Percentiles rank a stretch among this genome's conserved stretches.
Evolutionary conservation across 2,329 filamentous ascomycete species (phyloP).

Genomic region (Ascochyta fabae): DNA sequence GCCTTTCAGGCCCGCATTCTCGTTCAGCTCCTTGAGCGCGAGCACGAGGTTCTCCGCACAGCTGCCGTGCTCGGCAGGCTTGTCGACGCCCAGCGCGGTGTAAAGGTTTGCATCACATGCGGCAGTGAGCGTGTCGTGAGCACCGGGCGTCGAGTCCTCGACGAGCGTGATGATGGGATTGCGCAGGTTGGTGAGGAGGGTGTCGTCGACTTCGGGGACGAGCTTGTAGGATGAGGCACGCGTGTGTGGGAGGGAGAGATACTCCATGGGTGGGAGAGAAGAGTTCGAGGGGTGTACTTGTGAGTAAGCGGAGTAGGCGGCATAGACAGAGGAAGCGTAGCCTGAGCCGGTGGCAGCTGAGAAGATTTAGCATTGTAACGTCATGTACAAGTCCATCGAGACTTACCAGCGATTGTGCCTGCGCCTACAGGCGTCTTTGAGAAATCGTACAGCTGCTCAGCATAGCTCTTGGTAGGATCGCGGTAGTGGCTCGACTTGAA

Average conservation of each 20-base stretch:
- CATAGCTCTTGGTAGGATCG: conserved; percentile 57
- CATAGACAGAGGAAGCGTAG: conserved; percentile 56
- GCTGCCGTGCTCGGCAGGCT: conserved; percentile 55
- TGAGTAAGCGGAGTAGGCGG: conserved; percentile 57
- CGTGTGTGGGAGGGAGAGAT: conserved; percentile 55
- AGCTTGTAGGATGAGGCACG: conserved; percentile 52
- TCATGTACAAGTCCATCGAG: not conserved
- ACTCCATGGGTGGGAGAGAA: conserved; percentile 53
- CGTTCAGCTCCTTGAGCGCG: conserved; percentile 57
- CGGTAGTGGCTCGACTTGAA: conserved; percentile 54
- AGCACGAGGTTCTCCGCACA: conserved; percentile 59
- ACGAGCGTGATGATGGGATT: conserved; percentile 55
- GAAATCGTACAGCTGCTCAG: conserved; percentile 58
- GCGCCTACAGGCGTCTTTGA: conserved; percentile 59
- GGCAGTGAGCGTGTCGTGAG: conserved; percentile 56
- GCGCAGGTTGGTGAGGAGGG: conserved; percentile 54
- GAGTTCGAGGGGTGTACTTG: conserved; percentile 40
- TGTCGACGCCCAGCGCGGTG: conserved; percentile 50
- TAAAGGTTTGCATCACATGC: conserved; percentile 57
- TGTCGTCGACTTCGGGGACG: conserved; percentile 51
- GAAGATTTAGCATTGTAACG: not conserved
- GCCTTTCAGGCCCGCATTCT: conserved; percentile 54
- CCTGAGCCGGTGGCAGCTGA: conserved; percentile 55
- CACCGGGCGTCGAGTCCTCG: conserved; percentile 53
- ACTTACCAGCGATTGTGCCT: conserved; percentile 51